Base-by-base conservation (phyloP, 2,329 filamentous ascomycete genomes). In the Diaporthe sp. region DNA sequence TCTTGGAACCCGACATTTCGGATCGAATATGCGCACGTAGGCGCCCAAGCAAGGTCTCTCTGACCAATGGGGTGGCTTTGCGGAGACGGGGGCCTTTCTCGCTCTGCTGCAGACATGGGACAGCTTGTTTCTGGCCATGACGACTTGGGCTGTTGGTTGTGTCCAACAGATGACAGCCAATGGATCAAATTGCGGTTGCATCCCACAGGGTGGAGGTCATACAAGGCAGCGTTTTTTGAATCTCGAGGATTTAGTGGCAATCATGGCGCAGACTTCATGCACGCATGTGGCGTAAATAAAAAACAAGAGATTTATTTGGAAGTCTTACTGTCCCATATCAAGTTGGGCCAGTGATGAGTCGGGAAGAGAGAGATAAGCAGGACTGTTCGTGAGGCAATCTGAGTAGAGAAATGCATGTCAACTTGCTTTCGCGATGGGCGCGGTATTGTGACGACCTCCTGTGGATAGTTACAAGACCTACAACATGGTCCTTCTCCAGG, bases 71-170 rank as follows among this genome's bases (percentile, higher is more conserved):
- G 25, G 7, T 10, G 20, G 13, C 12, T 10, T 28, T 34, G 25
- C 49, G 12, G 6, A 42, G 17, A 47, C n/a, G 39, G 44, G 34
- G 55, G 70, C 37, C 17, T 28, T 51, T 42, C 13, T 12, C 12
- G 39, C 34, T 55, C 9, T 61, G 25, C 47, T 55, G 63, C 63
- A 28, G 34, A 57, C 57, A 63, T 71, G 71, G 28, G n/a, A 55
- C 22, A 65, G 44, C 58, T 47, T 39, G 47, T 28, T 28, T 58
- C 37, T 37, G 37, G 9, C 6, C 39, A 53, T 71, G 72, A 65
- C n/a, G 34, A 58, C n/a, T 71, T 44, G 12, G 49, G 12, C 72
- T 34, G 75, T 74, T 74, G 72, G 75, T 76, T 57, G 28, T 67
- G 58, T 15, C 13, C 12, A 65, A 61, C n/a, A 13, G 47, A 57